These are phyloP conservation scores for Elasticomyces elasticus DNA, from an alignment of 495 filamentous ascomycete species.

Conservation along the genomic window DNA sequence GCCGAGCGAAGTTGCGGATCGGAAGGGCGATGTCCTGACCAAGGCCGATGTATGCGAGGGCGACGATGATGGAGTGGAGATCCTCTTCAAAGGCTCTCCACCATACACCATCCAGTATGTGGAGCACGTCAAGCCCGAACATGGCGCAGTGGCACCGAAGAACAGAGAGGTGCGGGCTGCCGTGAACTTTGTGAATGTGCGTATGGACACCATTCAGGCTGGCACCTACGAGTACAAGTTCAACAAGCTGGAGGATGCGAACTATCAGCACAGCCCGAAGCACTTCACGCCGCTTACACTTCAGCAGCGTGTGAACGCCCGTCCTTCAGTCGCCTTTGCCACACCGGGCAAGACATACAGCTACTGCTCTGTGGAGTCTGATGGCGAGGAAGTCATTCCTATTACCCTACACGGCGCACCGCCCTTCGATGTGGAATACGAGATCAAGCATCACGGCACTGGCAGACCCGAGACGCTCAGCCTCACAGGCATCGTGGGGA, in stretches of 20 bases:
- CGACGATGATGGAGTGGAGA: slow-evolving; percentile 77
- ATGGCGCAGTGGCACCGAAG: slow-evolving; percentile 40
- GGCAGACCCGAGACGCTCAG: slow-evolving; percentile 68
- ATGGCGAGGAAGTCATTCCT: slow-evolving; percentile 73
- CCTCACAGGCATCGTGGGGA: slow-evolving; percentile 63
- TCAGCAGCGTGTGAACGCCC: slow-evolving; percentile 69
- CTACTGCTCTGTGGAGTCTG: slow-evolving; percentile 78
- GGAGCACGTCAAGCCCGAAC: slow-evolving; percentile 53
- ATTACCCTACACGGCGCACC: slow-evolving; percentile 71
- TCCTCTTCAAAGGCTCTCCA: slow-evolving; percentile 62
- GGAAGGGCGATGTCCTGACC: slow-evolving; percentile 34
- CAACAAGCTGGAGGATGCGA: slow-evolving; percentile 62
- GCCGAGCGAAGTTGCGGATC: slow-evolving; percentile 44
- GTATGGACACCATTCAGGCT: slow-evolving; percentile 72
- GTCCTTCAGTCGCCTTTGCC: slow-evolving; percentile 67
- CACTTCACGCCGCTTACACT: slow-evolving; percentile 56
- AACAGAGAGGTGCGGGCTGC: slow-evolving; percentile 61
- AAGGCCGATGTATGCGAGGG: slow-evolving; percentile 88
- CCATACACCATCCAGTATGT: slow-evolving; percentile 80
- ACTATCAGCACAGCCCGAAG: slow-evolving; percentile 64
- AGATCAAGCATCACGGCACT: slow-evolving; percentile 79
- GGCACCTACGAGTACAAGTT: slow-evolving; percentile 82
- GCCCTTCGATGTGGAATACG: slow-evolving; percentile 81
- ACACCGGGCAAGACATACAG: slow-evolving; percentile 91
- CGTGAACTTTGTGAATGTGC: slow-evolving; percentile 59